Percentiles rank a stretch among this genome's conserved stretches.
phyloP scores from a whole-genome alignment of 108 stramenopile genomes.

The Ochromonas danica region DNA sequence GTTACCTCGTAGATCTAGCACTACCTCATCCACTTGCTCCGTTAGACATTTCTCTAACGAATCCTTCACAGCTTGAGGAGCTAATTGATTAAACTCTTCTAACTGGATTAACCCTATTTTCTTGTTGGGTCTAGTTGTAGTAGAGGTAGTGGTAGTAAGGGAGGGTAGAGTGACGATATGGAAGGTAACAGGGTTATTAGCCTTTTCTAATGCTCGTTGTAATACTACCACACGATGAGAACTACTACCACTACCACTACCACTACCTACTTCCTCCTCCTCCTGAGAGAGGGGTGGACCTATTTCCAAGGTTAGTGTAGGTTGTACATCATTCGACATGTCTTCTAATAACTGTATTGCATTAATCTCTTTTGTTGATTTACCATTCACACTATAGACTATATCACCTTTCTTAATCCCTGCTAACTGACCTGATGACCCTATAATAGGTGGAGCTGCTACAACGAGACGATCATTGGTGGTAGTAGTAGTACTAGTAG shows the following conservation, averaged over 20 bases:
- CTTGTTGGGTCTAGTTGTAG: slow-evolving; percentile 31
- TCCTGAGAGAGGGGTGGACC: slow-evolving; percentile 33
- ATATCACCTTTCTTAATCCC: slow-evolving; percentile 51
- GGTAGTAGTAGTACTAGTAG: neutral
- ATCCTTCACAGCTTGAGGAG: slow-evolving; percentile 65
- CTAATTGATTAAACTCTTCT: slow-evolving; percentile 77
- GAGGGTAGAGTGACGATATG: neutral
- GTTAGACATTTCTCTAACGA: slow-evolving; percentile 68
- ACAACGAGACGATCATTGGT: slow-evolving; percentile 38
- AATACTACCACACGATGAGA: slow-evolving; percentile 39
- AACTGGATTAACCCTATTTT: slow-evolving; percentile 79
- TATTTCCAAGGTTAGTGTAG: slow-evolving; percentile 36
- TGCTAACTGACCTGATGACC: slow-evolving; percentile 42
- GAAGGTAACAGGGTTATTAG: slow-evolving; percentile 38
- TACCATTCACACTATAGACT: slow-evolving; percentile 40
- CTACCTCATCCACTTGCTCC: slow-evolving; percentile 71
- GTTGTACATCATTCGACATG: slow-evolving; percentile 47
- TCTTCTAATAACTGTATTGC: slow-evolving; percentile 50
- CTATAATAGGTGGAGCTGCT: slow-evolving; percentile 48
- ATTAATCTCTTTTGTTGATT: slow-evolving; percentile 41
- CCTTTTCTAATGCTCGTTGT: slow-evolving; percentile 41
- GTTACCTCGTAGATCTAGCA: slow-evolving; percentile 80
- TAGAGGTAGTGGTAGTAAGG: neutral
- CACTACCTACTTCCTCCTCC: slow-evolving; percentile 32
- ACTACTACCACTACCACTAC: slow-evolving; percentile 12